Percentiles rank a stretch among this genome's conserved stretches.
These are phyloP conservation scores for Thuidium tamariscinum DNA, from an alignment of 225 moss, liverwort and hornwort genomes.

Conservation along the genomic window DNA sequence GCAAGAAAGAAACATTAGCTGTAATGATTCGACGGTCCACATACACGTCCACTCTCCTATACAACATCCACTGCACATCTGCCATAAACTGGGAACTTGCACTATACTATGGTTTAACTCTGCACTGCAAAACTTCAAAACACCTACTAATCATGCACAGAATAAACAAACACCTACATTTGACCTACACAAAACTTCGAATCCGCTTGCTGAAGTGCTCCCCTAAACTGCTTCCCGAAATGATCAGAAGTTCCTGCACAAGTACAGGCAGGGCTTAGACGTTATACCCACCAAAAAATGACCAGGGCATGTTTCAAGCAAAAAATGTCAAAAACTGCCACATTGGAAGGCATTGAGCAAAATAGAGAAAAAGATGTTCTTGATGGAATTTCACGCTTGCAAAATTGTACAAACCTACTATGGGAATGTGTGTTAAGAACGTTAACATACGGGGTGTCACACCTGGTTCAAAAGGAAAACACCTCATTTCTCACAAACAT, in stretches of 20 bases:
- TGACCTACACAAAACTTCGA: background rate
- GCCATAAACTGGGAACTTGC: background rate
- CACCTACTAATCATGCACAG: background rate
- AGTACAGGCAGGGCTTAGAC: background rate
- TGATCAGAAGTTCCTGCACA: constrained; percentile 3
- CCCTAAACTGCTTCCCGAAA: background rate
- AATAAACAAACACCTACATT: background rate
- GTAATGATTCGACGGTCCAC: background rate
- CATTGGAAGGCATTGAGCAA: background rate
- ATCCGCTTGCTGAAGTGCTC: background rate
- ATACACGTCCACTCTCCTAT: background rate
- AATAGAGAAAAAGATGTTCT: background rate
- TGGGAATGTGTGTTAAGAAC: background rate
- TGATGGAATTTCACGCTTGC: too few relatives aligned
- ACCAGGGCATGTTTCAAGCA: background rate
- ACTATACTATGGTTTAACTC: background rate
- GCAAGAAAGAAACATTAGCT: background rate
- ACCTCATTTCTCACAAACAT: background rate
- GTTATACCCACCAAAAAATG: background rate
- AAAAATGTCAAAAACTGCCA: background rate
- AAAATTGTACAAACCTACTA: background rate
- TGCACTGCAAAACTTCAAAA: background rate
- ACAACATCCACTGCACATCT: background rate
- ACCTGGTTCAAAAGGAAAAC: background rate
- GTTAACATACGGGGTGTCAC: background rate